Evolutionary conservation across 2,329 filamentous ascomycete genomes (phyloP).

Genomic region (Pseudogymnoascus sp.): DNA sequence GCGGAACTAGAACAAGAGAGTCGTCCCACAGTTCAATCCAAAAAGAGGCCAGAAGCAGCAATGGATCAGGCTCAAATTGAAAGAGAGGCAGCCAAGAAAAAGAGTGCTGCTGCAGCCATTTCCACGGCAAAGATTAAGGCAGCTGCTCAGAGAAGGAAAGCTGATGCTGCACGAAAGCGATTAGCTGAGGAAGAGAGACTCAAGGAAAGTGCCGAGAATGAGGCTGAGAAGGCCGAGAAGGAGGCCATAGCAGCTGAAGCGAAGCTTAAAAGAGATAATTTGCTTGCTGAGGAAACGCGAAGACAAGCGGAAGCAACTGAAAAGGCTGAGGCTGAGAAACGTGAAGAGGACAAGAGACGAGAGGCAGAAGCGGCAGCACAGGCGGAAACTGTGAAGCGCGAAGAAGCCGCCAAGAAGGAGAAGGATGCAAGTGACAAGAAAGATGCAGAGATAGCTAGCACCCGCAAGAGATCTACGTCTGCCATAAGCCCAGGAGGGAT

Average conservation of each 20-base stretch:
- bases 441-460: background rate
- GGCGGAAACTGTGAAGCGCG: background rate
- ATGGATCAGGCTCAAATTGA: too few species aligned
- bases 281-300: background rate
- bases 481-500: background rate
- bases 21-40: too few species aligned
- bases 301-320: background rate
- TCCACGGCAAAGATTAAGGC: background rate
- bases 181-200: background rate
- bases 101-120: background rate
- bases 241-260: background rate
- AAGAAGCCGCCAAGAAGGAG: background rate
- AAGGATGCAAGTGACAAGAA: background rate
- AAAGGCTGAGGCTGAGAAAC: background rate
- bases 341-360: background rate
- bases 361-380: background rate
- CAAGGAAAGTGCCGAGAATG: background rate
- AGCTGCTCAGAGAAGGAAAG: background rate
- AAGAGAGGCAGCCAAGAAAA: too few species aligned
- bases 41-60: too few species aligned
- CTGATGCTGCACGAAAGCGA: background rate
- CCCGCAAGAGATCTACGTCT: background rate
- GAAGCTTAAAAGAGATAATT: background rate
- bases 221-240: background rate
- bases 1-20: background rate